Evolutionary conservation across 352 stramenopile species (phyloP).

Genomic region (Globisporangium paddicum): DNA sequence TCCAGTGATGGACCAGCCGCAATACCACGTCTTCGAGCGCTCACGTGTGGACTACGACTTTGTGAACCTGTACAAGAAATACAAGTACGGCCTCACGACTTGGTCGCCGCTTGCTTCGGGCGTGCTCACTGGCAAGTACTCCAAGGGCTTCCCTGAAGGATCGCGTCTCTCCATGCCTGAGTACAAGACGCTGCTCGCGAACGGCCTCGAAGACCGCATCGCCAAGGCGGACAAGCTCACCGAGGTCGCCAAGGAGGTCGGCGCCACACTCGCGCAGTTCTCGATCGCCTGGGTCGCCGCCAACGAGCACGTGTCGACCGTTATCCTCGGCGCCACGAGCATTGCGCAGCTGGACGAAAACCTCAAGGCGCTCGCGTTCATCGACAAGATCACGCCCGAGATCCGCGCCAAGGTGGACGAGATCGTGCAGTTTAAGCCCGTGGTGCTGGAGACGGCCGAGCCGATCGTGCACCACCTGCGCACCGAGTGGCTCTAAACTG

Average conservation of each 20-base stretch:
- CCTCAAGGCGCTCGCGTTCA: constrained; percentile 54
- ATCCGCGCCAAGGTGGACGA: constrained; percentile 63
- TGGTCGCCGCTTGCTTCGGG: constrained; percentile 70
- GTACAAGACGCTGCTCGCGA: constrained; percentile 48
- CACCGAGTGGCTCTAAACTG: constrained; percentile 30
- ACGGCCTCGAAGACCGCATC: constrained; percentile 43
- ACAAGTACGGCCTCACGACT: constrained; percentile 60
- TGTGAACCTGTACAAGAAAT: constrained; percentile 37
- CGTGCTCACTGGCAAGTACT: constrained; percentile 81
- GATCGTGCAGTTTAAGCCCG: constrained; percentile 45
- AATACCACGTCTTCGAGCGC: constrained; percentile 59
- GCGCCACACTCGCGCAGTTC: constrained; percentile 53
- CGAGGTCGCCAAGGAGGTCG: constrained; percentile 56
- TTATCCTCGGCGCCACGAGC: constrained; percentile 51
- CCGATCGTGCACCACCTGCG: constrained; percentile 29
- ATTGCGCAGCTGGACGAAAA: constrained; percentile 62
- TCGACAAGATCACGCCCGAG: constrained; percentile 69
- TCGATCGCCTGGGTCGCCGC: constrained; percentile 46
- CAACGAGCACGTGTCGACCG: constrained; percentile 48
- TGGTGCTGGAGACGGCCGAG: constrained; percentile 23
- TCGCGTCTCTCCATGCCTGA: constrained; percentile 48
- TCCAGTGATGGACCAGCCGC: constrained; percentile 38
- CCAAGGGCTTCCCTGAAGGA: constrained; percentile 62
- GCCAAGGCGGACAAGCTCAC: constrained; percentile 39
- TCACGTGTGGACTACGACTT: constrained; percentile 50